A percentile compares a stretch with the other conserved stretches of the same genome.
Conservation (phyloP, 768 basidiomycete genomes). For the Calocera cornea region DNA sequence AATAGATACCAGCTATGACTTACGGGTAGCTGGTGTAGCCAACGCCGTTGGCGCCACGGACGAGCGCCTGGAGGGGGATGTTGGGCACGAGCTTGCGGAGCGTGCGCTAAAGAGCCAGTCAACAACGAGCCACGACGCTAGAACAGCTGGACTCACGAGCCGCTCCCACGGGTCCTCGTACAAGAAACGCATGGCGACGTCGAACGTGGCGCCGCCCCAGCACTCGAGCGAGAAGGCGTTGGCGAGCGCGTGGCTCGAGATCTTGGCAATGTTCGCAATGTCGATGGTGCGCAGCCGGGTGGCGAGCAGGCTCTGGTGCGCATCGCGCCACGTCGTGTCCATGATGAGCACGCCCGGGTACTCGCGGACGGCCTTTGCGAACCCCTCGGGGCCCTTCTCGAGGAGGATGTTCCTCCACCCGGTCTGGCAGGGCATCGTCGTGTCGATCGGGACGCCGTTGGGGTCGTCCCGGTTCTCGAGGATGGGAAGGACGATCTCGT, state of each 20-base stretch:
- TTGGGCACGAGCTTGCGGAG: slow-evolving; percentile 94
- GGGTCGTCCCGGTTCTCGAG: slow-evolving; percentile 69
- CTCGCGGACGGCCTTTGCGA: slow-evolving; percentile 92
- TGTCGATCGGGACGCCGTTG: slow-evolving; percentile 59
- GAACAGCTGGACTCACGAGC: slow-evolving; percentile 38
- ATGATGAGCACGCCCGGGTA: slow-evolving; percentile 93
- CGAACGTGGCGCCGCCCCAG: slow-evolving; percentile 99
- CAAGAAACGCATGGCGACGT: slow-evolving; percentile 97
- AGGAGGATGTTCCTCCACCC: slow-evolving; percentile 99
- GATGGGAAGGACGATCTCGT: slow-evolving; percentile 71
- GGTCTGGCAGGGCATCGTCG: slow-evolving; percentile 62
- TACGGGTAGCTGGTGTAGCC: slow-evolving; percentile 98
- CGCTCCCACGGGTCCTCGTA: slow-evolving; percentile 99
- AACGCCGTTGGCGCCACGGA: slow-evolving; percentile 97
- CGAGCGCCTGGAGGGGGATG: slow-evolving; percentile 94
- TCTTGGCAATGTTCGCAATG: slow-evolving; percentile 96
- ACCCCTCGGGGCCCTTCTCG: slow-evolving; percentile 92
- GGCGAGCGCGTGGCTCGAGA: slow-evolving; percentile 86
- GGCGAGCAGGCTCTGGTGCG: slow-evolving; percentile 93
- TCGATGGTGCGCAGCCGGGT: slow-evolving; percentile 92
- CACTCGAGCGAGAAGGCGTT: slow-evolving; percentile 96
- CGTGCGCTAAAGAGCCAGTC: slow-evolving; percentile 42
- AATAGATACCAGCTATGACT: slow-evolving; percentile 21
- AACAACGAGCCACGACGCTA: not conserved
- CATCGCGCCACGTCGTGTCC: slow-evolving; percentile 99